Conservation (phyloP, 768 basidiomycete genomes). For the Amanita rubescens region DNA sequence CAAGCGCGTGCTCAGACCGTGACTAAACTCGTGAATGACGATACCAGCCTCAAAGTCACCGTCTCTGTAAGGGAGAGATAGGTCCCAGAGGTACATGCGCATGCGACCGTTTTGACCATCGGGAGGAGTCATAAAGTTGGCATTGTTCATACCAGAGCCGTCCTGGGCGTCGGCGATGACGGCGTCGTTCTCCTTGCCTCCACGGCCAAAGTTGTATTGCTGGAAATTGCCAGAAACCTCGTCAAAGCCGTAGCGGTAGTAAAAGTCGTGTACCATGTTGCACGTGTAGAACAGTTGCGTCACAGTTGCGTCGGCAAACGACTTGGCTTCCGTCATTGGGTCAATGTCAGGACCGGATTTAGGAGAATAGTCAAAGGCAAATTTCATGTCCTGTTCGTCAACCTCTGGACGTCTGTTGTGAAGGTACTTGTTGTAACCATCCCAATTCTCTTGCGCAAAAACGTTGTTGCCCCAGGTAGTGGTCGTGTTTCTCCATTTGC, state of each 20-base stretch:
- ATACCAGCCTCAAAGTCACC: conserved; percentile 97
- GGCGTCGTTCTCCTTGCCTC: conserved; percentile 80
- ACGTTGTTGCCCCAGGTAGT: conserved; percentile 90
- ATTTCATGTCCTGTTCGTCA: conserved; percentile 38
- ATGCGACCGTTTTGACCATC: conserved; percentile 85
- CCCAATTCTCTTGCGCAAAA: conserved; percentile 93
- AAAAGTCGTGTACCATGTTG: conserved; percentile 78
- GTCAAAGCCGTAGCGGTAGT: conserved; percentile 89
- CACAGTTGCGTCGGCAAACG: conserved; percentile 81
- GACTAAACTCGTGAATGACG: conserved; percentile 84
- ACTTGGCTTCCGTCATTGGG: conserved; percentile 64
- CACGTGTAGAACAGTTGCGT: conserved; percentile 86
- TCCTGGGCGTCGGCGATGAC: conserved; percentile 96
- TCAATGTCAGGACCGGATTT: conserved; percentile 44
- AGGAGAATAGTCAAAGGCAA: conserved; percentile 76
- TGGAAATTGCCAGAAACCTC: conserved; percentile 96
- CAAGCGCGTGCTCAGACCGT: conserved; percentile 89
- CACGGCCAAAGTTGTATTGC: conserved; percentile 91
- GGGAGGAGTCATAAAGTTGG: conserved; percentile 85
- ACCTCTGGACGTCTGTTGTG: conserved; percentile 77
- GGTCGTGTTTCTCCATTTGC: conserved; percentile 56
- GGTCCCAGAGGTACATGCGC: conserved; percentile 97
- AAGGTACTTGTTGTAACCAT: conserved; percentile 57
- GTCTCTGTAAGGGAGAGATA: conserved; percentile 83
- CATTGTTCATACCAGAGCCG: conserved; percentile 88